These are phyloP conservation scores for Colletotrichum cordylinicola DNA, from an alignment of 2,329 filamentous ascomycete species.

Conservation along the genomic window DNA sequence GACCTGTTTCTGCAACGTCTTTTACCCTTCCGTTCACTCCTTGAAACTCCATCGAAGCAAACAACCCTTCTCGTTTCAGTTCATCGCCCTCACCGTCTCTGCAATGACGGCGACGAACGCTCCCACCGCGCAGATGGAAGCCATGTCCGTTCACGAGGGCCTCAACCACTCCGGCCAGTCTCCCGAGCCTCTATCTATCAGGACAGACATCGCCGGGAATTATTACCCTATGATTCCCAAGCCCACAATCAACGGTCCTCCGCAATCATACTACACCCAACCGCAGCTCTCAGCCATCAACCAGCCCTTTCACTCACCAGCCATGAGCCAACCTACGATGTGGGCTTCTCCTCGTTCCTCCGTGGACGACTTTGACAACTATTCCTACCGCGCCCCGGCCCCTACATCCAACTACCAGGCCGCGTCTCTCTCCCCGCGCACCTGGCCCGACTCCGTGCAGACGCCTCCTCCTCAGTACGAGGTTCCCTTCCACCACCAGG, in stretches of 20 bases:
- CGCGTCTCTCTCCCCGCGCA: constrained; percentile 36
- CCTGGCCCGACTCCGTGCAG: constrained; percentile 31
- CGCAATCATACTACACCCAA: constrained; percentile 24
- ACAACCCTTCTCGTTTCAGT: constrained; percentile 7
- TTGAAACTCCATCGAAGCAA: constrained; percentile 10
- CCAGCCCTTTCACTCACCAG: constrained; percentile 3
- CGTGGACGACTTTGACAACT: constrained; percentile 42
- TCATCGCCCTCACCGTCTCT: background rate
- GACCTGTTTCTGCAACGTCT: background rate
- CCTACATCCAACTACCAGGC: constrained; percentile 29
- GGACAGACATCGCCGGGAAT: background rate
- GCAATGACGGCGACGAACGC: constrained; percentile 4
- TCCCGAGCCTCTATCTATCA: background rate
- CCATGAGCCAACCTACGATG: constrained; percentile 1
- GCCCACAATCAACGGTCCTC: background rate
- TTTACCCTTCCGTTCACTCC: background rate
- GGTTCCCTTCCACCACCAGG: constrained; percentile 7
- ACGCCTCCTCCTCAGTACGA: constrained; percentile 4
- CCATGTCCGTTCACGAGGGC: background rate
- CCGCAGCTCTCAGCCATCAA: constrained; percentile 1
- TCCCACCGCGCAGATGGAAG: background rate
- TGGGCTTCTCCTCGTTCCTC: constrained; percentile 43
- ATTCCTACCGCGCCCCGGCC: constrained; percentile 37
- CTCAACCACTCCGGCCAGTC: background rate
- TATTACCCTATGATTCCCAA: constrained; percentile 4